Evolutionary conservation across 2,329 filamentous ascomycete species (phyloP).

Genomic region (Aspergillus puulaauensis): DNA sequence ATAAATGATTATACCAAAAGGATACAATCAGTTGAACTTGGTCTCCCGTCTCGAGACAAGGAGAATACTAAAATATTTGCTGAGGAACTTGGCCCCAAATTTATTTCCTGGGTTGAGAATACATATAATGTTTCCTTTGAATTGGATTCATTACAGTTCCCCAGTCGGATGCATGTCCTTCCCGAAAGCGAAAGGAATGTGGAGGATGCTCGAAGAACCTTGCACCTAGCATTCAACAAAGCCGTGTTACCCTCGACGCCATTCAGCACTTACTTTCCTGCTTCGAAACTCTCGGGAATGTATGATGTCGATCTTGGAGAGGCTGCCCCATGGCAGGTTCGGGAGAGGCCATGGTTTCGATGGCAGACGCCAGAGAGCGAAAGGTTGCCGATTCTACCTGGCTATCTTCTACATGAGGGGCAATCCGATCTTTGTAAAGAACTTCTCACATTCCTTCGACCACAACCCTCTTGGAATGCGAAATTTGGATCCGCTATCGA

Average conservation of each 20-base stretch:
- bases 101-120: constrained; percentile 35
- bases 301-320: constrained; percentile 25
- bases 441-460: constrained; percentile 32
- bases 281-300: constrained; percentile 26
- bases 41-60: constrained; percentile 19
- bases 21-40: constrained; percentile 30
- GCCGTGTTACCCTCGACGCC: constrained; percentile 20
- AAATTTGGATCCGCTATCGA: neutral
- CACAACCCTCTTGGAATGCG: neutral
- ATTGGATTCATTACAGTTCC: constrained; percentile 13
- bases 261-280: constrained; percentile 37
- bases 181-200: constrained; percentile 30
- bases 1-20: constrained; percentile 30
- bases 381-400: constrained; percentile 16
- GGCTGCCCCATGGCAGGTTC: constrained; percentile 31
- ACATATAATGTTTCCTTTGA: constrained; percentile 33
- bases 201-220: constrained; percentile 33
- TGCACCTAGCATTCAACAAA: constrained; percentile 32
- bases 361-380: constrained; percentile 31
- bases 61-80: constrained; percentile 15
- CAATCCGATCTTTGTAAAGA: constrained; percentile 31
- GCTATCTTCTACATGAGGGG: constrained; percentile 31
- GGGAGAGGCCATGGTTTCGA: constrained; percentile 37
- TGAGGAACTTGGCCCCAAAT: constrained; percentile 22
- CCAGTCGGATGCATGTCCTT: constrained; percentile 34